phyloP scores from a whole-genome alignment of 169 alveolate genomes.

The Plasmodium falciparum region DNA sequence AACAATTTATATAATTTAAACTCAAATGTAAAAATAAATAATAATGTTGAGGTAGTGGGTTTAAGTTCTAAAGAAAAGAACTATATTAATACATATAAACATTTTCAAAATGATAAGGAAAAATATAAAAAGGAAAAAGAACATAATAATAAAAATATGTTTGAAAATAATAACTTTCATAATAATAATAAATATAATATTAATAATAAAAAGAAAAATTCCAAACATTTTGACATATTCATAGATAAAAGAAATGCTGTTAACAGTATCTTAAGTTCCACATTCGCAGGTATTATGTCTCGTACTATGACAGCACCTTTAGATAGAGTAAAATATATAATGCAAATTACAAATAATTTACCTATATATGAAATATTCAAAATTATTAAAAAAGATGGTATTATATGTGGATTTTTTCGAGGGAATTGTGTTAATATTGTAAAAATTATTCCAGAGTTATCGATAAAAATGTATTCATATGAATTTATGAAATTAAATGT shows the following conservation, averaged over 20 bases:
- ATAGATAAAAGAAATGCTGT: constrained; percentile 50
- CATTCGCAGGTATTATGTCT: constrained; percentile 55
- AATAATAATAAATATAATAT: not conserved
- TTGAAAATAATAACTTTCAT: not conserved
- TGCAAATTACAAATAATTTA: constrained; percentile 67
- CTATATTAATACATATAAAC: not conserved
- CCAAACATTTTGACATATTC: constrained; percentile 12
- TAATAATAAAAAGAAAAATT: not conserved
- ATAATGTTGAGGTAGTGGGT: too few relatives aligned
- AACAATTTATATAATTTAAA: too few relatives aligned
- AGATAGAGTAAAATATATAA: constrained; percentile 65
- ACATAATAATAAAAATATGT: not conserved
- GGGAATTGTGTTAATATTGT: constrained; percentile 71
- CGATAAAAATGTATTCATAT: constrained; percentile 71
- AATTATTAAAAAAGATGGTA: constrained; percentile 64
- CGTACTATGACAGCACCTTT: constrained; percentile 59
- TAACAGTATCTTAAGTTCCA: constrained; percentile 58
- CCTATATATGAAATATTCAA: constrained; percentile 46
- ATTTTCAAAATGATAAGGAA: not conserved
- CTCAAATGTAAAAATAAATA: too few relatives aligned
- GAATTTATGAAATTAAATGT: constrained; percentile 62
- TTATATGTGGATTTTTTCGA: constrained; percentile 56
- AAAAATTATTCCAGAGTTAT: constrained; percentile 59
- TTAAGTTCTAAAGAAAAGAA: too few relatives aligned
- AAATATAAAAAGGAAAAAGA: not conserved